A percentile compares a stretch with the other conserved stretches of the same genome.
phyloP scores from a whole-genome alignment of 1,139 yeast genomes.

The Suhomyces chickasaworum region DNA sequence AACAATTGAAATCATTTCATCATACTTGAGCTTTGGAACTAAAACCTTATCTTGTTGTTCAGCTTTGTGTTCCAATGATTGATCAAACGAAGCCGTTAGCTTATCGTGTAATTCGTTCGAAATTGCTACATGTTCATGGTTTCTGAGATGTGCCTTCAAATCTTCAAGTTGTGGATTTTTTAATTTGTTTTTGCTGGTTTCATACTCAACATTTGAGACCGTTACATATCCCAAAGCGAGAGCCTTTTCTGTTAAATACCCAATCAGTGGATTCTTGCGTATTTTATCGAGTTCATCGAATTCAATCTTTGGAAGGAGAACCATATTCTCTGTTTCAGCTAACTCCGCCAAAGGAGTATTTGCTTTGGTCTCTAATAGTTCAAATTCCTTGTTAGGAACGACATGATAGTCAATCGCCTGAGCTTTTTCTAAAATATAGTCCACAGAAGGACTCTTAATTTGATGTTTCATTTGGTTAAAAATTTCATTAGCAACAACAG shows the following conservation, averaged over 20 bases:
- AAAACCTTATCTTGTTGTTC: constrained; percentile 15
- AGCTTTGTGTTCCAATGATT: constrained; percentile 20
- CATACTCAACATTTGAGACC: constrained; percentile 15
- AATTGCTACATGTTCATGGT: constrained; percentile 19
- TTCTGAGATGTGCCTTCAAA: constrained; percentile 1
- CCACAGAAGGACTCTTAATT: constrained; percentile 34
- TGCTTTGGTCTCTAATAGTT: constrained; percentile 8
- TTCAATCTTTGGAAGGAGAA: constrained; percentile 9
- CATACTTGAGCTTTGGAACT: constrained; percentile 16
- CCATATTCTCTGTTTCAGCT: constrained; percentile 11
- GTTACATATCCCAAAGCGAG: constrained; percentile 6
- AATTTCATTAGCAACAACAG: constrained; percentile 23
- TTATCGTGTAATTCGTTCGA: constrained; percentile 15
- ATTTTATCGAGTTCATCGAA: constrained; percentile 3
- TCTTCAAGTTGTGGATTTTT: constrained; percentile 10
- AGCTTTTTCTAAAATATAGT: constrained; percentile 29
- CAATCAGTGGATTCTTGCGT: constrained; percentile 22
- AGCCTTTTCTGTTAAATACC: constrained; percentile 22
- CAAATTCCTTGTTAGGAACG: neutral
- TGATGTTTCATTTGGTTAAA: constrained; percentile 31
- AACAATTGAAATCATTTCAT: constrained; percentile 8
- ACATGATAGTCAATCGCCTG: constrained; percentile 14
- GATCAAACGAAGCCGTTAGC: constrained; percentile 7
- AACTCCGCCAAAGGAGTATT: constrained; percentile 24
- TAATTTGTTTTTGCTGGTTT: constrained; percentile 16